A percentile compares a stretch with the other conserved stretches of the same genome.
These are phyloP conservation scores for Tricholoma hemisulphureum DNA, from an alignment of 768 basidiomycete genomes.

Conservation along the genomic window DNA sequence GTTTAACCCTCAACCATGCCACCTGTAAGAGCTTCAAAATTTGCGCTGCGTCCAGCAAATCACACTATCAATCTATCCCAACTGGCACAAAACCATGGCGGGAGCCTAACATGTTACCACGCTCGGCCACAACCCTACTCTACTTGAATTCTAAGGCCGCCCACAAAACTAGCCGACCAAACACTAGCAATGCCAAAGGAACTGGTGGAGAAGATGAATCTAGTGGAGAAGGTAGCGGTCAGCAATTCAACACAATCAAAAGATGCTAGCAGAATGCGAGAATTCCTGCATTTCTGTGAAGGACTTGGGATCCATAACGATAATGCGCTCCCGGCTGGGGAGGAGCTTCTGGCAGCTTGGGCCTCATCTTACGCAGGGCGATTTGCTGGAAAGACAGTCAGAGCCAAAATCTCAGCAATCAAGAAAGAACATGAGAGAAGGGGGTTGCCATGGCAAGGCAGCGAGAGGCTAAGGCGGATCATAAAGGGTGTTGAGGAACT, in stretches of 20 bases:
- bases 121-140: neutral
- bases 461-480: too few relatives aligned
- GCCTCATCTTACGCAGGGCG: neutral
- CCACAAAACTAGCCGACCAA: neutral
- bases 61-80: neutral
- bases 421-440: too few relatives aligned
- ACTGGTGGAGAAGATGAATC: neutral
- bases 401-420: neutral
- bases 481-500: too few relatives aligned
- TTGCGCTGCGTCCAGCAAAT: neutral
- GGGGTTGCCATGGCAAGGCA: too few relatives aligned
- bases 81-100: neutral
- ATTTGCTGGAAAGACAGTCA: neutral
- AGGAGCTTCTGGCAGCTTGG: neutral
- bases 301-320: neutral
- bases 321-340: neutral
- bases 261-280: neutral
- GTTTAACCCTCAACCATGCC: neutral
- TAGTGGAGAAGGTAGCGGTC: neutral
- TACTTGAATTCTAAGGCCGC: neutral
- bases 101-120: neutral
- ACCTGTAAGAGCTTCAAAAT: neutral
- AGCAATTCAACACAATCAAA: neutral
- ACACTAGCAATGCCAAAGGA: too few relatives aligned
- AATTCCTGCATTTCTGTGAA: neutral